These are phyloP conservation scores for Tubosaeta sp. DNA, from an alignment of 768 basidiomycete species.

Conservation along the genomic window DNA sequence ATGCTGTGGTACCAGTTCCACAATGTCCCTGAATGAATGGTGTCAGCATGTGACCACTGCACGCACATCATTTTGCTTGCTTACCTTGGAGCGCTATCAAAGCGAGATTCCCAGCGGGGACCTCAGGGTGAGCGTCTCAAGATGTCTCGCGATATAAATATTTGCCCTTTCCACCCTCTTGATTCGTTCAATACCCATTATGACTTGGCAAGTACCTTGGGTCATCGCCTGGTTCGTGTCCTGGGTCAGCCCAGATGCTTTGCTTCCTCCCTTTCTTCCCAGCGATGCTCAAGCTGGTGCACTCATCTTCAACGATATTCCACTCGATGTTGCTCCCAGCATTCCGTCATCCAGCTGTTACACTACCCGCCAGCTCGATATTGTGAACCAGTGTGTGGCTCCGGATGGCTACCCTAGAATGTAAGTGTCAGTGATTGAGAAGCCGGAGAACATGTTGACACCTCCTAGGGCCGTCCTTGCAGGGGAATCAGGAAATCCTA, in stretches of 20 bases:
- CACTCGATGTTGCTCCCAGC: neutral
- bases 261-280: neutral
- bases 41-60: neutral
- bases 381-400: conserved; percentile 5
- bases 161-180: too few species aligned
- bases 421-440: neutral
- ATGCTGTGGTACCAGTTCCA: too few species aligned
- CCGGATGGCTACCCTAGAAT: conserved; percentile 13
- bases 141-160: neutral
- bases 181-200: neutral
- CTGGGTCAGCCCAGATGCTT: neutral
- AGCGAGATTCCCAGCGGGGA: neutral
- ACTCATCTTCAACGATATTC: neutral
- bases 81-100: neutral
- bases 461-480: conserved; percentile 32
- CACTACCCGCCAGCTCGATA: neutral
- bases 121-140: too few species aligned
- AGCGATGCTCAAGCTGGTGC: neutral
- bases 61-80: neutral
- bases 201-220: neutral
- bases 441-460: neutral
- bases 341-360: too few species aligned
- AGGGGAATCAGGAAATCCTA: conserved; percentile 20
- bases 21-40: too few species aligned
- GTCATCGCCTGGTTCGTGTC: neutral